Evolutionary conservation across 257 asterid genomes (phyloP).

Genomic region (Penstemon eatonii): DNA sequence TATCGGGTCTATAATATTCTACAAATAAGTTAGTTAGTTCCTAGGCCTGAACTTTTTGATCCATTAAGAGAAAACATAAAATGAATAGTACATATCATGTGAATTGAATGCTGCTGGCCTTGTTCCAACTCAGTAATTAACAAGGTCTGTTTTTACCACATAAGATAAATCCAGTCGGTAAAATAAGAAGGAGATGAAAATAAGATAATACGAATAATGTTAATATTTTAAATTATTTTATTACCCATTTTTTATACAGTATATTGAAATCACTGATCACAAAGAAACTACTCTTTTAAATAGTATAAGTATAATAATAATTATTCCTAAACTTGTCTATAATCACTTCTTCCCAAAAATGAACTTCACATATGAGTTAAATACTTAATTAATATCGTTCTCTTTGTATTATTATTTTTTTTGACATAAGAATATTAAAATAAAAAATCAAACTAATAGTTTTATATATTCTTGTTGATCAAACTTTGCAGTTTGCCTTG

Average conservation of each 20-base stretch:
- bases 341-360: conserved; percentile 30
- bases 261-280: no score
- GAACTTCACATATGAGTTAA: conserved; percentile 8
- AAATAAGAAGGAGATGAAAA: conserved; percentile 13
- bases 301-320: no score
- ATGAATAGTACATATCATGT: no score
- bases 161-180: neutral
- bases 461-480: neutral
- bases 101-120: neutral
- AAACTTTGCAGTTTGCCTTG: conserved; percentile 30
- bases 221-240: no score
- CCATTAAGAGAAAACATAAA: no score
- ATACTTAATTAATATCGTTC: conserved; percentile 22
- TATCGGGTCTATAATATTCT: neutral
- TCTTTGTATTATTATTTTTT: conserved; percentile 9
- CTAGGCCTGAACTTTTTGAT: no score
- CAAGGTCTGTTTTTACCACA: neutral
- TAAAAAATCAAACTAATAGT: neutral
- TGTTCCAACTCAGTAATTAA: neutral
- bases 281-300: no score
- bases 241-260: no score
- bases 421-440: neutral
- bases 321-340: neutral
- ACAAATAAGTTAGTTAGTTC: neutral
- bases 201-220: neutral